Conservation (phyloP, 2,329 filamentous ascomycete species). For the Aspergillus sp. region DNA sequence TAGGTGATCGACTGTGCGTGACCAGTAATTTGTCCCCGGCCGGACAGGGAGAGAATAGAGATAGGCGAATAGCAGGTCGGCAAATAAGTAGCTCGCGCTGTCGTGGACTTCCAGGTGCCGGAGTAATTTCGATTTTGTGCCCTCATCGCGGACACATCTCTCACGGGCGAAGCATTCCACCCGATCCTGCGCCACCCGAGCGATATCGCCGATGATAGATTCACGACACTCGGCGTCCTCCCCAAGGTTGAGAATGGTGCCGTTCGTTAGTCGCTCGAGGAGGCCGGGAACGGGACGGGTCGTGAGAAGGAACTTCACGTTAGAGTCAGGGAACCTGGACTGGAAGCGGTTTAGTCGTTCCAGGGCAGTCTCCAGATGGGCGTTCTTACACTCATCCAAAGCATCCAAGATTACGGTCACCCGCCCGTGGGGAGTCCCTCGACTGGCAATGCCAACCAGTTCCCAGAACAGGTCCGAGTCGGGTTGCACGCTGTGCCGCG, state of each 20-base stretch:
- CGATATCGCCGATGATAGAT: background rate
- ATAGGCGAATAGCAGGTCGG: slow-evolving; percentile 1
- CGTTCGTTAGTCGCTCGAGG: background rate
- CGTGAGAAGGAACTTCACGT: background rate
- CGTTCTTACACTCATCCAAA: slow-evolving; percentile 1
- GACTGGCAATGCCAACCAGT: background rate
- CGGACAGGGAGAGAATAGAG: background rate
- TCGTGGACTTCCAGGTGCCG: background rate
- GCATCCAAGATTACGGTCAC: background rate
- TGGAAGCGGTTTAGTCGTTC: background rate
- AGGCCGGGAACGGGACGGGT: background rate
- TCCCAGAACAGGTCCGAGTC: slow-evolving; percentile 2
- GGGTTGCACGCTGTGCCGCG: background rate
- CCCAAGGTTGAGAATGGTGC: background rate
- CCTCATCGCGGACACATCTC: background rate
- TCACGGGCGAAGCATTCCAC: background rate
- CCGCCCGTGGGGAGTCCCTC: background rate
- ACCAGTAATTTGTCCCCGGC: slow-evolving; percentile 2
- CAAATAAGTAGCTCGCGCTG: background rate
- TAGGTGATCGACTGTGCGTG: background rate
- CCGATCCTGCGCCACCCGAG: background rate
- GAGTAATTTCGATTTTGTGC: background rate
- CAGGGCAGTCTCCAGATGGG: background rate
- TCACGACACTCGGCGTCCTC: background rate
- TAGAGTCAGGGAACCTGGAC: background rate